Evolutionary conservation across 1,139 yeast species (phyloP).

Genomic region (Taphrina populina): DNA sequence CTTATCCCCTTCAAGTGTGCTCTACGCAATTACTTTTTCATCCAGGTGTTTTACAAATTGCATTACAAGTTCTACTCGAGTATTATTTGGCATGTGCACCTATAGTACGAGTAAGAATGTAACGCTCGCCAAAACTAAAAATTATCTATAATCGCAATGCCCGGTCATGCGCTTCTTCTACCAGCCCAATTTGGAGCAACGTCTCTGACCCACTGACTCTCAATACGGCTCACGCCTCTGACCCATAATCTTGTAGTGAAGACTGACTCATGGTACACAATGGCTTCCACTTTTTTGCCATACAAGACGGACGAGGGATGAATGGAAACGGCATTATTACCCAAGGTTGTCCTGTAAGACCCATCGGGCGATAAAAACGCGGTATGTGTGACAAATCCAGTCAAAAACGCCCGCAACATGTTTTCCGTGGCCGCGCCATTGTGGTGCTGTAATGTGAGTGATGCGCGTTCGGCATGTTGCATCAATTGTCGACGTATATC

Average conservation of each 20-base stretch:
- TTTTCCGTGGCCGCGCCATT: slow-evolving; percentile 43
- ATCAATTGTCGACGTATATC: slow-evolving; percentile 73
- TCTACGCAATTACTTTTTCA: too few relatives aligned
- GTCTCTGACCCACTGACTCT: slow-evolving; percentile 70
- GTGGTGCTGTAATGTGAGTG: slow-evolving; percentile 38
- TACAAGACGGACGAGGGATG: slow-evolving; percentile 91
- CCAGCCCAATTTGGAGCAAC: slow-evolving; percentile 29
- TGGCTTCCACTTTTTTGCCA: slow-evolving; percentile 78
- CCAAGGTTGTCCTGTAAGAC: slow-evolving; percentile 80
- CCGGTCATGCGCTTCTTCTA: slow-evolving; percentile 7
- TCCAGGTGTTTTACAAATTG: too few relatives aligned
- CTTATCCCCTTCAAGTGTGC: too few relatives aligned
- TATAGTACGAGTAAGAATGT: too few relatives aligned
- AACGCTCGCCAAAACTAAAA: too few relatives aligned
- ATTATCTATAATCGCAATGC: too few relatives aligned
- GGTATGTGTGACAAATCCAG: slow-evolving; percentile 79
- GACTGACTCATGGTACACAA: slow-evolving; percentile 92
- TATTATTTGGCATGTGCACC: too few relatives aligned
- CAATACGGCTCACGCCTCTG: slow-evolving; percentile 78
- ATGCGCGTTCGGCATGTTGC: slow-evolving; percentile 57
- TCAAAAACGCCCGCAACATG: slow-evolving; percentile 67
- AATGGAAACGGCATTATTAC: slow-evolving; percentile 61
- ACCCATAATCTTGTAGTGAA: slow-evolving; percentile 93
- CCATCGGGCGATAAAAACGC: slow-evolving; percentile 96
- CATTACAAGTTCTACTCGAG: too few relatives aligned